These are phyloP conservation scores for Acephala macrosclerotiorum DNA, from an alignment of 2,329 filamentous ascomycete species.

Conservation along the genomic window DNA sequence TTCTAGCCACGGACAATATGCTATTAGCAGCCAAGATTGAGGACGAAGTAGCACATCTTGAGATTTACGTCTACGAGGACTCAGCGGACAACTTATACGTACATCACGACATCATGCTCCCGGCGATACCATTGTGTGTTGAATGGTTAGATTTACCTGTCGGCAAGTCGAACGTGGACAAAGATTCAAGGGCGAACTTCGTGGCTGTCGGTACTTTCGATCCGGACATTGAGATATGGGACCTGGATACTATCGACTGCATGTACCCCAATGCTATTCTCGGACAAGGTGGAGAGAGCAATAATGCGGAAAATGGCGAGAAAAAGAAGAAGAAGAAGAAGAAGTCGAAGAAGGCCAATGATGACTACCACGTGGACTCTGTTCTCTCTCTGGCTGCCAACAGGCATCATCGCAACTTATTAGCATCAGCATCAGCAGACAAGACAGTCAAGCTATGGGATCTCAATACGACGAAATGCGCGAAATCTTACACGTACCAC, in stretches of 20 bases:
- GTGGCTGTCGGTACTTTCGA: conserved; percentile 97
- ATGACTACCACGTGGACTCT: conserved; percentile 92
- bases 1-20: conserved; percentile 91
- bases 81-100: conserved; percentile 96
- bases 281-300: conserved; percentile 68
- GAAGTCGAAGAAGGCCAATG: conserved; percentile 87
- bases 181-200: conserved; percentile 81
- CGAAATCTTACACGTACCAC: conserved; percentile 95
- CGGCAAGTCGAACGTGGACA: conserved; percentile 68
- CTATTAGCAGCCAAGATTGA: conserved; percentile 93
- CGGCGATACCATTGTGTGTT: conserved; percentile 91
- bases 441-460: conserved; percentile 99
- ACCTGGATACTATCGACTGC: conserved; percentile 93
- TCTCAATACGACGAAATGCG: conserved; percentile 87
- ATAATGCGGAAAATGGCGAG: conserved; percentile 56
- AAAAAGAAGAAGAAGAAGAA: conserved; percentile 85
- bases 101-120: conserved; percentile 99
- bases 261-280: conserved; percentile 99
- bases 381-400: conserved; percentile 92
- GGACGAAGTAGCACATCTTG: conserved; percentile 94
- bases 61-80: conserved; percentile 98
- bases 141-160: conserved; percentile 97
- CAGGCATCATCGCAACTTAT: conserved; percentile 89
- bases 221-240: conserved; percentile 98
- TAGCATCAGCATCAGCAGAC: conserved; percentile 94